phyloP scores from a whole-genome alignment of 768 basidiomycete genomes.

The Lentinula detonsa region DNA sequence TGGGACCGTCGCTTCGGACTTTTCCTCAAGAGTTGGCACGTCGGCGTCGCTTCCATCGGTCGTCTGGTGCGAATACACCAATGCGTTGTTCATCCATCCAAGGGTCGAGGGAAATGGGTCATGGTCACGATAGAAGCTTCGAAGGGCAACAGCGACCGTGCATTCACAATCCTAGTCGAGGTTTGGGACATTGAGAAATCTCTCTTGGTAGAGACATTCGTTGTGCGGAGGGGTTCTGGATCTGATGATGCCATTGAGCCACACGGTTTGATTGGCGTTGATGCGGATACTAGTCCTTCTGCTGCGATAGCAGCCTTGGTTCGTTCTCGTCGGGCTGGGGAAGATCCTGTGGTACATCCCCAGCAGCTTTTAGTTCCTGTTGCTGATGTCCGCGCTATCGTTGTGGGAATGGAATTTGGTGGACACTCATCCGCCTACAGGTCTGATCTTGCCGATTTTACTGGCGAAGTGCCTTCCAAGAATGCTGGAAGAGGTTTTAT shows the following conservation, averaged over 20 bases:
- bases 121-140: constrained; percentile 72
- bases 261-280: constrained; percentile 41
- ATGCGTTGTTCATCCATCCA: constrained; percentile 77
- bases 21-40: constrained; percentile 82
- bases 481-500: constrained; percentile 59
- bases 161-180: constrained; percentile 58
- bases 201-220: constrained; percentile 73
- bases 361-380: constrained; percentile 39
- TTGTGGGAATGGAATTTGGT: constrained; percentile 74
- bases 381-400: constrained; percentile 63
- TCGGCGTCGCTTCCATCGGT: constrained; percentile 48
- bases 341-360: constrained; percentile 22
- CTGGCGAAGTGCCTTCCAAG: constrained; percentile 33
- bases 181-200: constrained; percentile 92
- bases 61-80: constrained; percentile 61
- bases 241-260: constrained; percentile 50
- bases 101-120: constrained; percentile 86
- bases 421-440: constrained; percentile 52
- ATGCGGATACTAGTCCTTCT: constrained; percentile 60
- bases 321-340: constrained; percentile 48
- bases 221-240: constrained; percentile 42
- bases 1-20: constrained; percentile 97
- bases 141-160: constrained; percentile 30
- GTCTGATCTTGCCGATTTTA: constrained; percentile 42
- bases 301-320: constrained; percentile 77